Base-by-base conservation (phyloP, 1,284 basidiomycete genomes). In the Neolentinus lepideus region DNA sequence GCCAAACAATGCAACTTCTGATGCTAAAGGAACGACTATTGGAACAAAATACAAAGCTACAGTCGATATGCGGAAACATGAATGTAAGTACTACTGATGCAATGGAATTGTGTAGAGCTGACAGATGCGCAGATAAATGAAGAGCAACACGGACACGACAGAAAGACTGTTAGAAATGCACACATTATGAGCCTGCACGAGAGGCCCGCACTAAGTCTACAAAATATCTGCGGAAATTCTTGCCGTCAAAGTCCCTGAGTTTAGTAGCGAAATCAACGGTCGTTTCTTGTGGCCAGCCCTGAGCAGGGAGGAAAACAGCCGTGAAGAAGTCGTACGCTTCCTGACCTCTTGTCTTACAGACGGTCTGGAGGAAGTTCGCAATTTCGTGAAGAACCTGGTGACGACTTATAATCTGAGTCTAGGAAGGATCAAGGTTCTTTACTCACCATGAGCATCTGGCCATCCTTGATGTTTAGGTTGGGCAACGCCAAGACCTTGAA, bases 201-300 rank as follows among this genome's bases (percentile, higher is more conserved):
- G 85, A 88, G 47, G 83, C 79, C 54, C 83, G 82, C 52, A 92
- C 84, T 61, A 94, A 88, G 61, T 94, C 93, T 26, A 86, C 80
- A 70, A 94, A 93, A 66, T 92, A 95, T 77, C 90, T 94, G 64
- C 90, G 83, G 75, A 98, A 97, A 48, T 76, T 76, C 70, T 92
- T 94, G 56, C 78, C 74, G 64, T 95, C 93, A 59, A 92, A 75
- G 63, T 88, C 88, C 54, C 84, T 79, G 60, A 95, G 69, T 65
- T 90, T 90, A 24, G 80, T 78, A 3, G 88, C 80, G 60, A 98
- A 92, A 60, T 96, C 91, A 52, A 85, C 63, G 0, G 90, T 88
- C 25, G 84, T 84, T 26, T 88, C 82, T 9, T 80, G 70, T 21
- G 95, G 94, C 80, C 94, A 97, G 59, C 87, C 83, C 69, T 96